phyloP scores from a whole-genome alignment of 2,329 filamentous ascomycete species.

The Raffaelea deltoideospora region DNA sequence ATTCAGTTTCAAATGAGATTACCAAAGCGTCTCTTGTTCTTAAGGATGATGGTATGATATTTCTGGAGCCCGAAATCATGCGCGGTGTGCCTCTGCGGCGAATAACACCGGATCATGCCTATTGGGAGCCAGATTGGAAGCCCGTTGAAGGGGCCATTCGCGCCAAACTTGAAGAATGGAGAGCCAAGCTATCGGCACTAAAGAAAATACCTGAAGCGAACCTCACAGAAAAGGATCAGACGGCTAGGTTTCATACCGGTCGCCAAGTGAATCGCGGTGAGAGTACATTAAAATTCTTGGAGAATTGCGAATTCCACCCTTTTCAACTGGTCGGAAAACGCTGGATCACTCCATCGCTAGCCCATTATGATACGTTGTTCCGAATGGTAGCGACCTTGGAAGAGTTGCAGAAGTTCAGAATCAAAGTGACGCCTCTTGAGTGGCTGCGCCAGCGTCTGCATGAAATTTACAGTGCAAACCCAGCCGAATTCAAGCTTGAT shows the following conservation, averaged over 20 bases:
- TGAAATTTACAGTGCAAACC: constrained; percentile 28
- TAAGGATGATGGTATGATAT: constrained; percentile 31
- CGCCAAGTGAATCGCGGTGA: constrained; percentile 41
- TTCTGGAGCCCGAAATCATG: constrained; percentile 35
- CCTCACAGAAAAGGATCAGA: constrained; percentile 18
- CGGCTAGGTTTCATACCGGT: constrained; percentile 35
- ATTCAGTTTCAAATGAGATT: no score
- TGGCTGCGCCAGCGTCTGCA: constrained; percentile 43
- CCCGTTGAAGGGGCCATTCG: constrained; percentile 26
- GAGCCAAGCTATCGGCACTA: constrained; percentile 31
- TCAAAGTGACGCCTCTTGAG: constrained; percentile 35
- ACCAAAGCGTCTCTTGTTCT: constrained; percentile 28
- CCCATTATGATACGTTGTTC: constrained; percentile 41
- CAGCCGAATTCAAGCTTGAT: constrained; percentile 33
- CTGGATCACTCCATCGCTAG: constrained; percentile 28
- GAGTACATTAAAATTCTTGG: constrained; percentile 35
- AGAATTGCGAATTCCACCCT: constrained; percentile 35
- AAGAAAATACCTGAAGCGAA: constrained; percentile 16
- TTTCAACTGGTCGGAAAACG: constrained; percentile 40
- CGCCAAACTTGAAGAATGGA: constrained; percentile 30
- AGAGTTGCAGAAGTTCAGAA: constrained; percentile 36
- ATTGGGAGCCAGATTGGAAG: constrained; percentile 41
- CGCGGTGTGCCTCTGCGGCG: constrained; percentile 36
- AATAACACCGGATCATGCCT: constrained; percentile 32
- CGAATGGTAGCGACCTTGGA: constrained; percentile 37